A percentile compares a stretch with the other conserved stretches of the same genome.
Conservation (phyloP, 768 basidiomycete genomes). For the Amanita jacksonii region DNA sequence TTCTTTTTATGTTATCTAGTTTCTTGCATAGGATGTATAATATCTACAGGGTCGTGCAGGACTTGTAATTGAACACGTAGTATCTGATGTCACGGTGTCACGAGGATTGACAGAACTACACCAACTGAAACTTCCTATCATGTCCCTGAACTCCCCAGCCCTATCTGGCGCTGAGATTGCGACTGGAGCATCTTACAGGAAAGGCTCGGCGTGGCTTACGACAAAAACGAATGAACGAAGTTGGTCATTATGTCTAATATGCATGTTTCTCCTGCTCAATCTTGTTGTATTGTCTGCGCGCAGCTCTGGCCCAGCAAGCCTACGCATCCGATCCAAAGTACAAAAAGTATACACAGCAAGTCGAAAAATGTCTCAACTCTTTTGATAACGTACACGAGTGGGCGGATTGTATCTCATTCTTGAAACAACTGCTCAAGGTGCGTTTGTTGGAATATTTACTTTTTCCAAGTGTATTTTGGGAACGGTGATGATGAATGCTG, state of each 20-base stretch:
- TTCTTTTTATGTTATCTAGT: conserved; percentile 2
- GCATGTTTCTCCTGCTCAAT: neutral
- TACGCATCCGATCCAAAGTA: conserved; percentile 83
- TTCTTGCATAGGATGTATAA: conserved; percentile 8
- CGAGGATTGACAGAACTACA: neutral
- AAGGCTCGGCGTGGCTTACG: conserved; percentile 29
- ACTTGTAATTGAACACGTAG: neutral
- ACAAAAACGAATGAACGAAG: conserved; percentile 42
- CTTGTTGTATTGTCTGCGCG: conserved; percentile 1
- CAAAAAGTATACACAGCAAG: conserved; percentile 87
- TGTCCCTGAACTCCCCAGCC: conserved; percentile 20
- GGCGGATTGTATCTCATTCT: conserved; percentile 98
- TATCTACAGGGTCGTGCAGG: neutral
- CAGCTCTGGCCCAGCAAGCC: conserved; percentile 42
- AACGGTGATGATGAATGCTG: neutral
- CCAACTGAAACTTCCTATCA: conserved; percentile 3
- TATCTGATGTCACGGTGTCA: neutral
- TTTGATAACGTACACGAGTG: conserved; percentile 98
- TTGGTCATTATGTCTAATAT: conserved; percentile 18
- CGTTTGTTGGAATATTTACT: conserved; percentile 6
- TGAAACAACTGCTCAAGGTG: conserved; percentile 90
- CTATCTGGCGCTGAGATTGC: conserved; percentile 24
- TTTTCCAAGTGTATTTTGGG: neutral
- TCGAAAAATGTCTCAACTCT: conserved; percentile 86
- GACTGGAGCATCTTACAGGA: conserved; percentile 23